Evolutionary conservation across 805 yeast genomes (phyloP), one percentile per base, ranked within the genome.

Genomic region (Candida rishiriensis): DNA sequence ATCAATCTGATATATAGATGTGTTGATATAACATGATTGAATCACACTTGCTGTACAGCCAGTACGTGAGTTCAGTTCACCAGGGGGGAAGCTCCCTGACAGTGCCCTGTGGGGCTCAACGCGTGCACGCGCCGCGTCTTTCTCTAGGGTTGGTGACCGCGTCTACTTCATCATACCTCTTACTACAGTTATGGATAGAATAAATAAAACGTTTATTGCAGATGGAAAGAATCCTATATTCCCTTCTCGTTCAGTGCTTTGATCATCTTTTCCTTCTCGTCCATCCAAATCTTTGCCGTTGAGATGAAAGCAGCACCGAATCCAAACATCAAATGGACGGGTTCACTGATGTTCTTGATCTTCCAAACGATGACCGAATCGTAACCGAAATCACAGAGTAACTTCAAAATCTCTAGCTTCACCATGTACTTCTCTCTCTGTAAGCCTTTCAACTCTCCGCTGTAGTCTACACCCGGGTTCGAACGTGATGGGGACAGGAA

Each of bases 321-420:
- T 7, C 67, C 70, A 34, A 66, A 53, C 35, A 55, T 39, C 14
- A 63, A 47, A 44, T 63, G 65, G 5, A 60, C 33, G 7, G 63
- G 59, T 36, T 52, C 49, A 35, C 55, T 54, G 42, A 61, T 47
- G 4, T 40, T 40, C 38, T 68, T 68, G 42, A 72, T 40, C 17
- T 68, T 56, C 48, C 75, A 75, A 11, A 76, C 69, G 44, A 68
- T 73, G 2, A 74, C 66, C 1, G 76, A 56, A 54, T 75, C 79
- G 44, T 73, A 78, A 10, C 65, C 53, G 34, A 74, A 66, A 57
- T 78, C 83, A 42, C 73, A 76, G 1, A 62, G 17, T 11, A 74
- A 55, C 51, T 74, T 70, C 2, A 63, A 48, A 1, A 76, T 36
- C 49, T 76, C 80, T 13, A 75, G 48, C 29, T 66, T 49, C 2